Conservation (phyloP, 176 grass and related monocot genomes). For the Tillandsia fasciculata region DNA sequence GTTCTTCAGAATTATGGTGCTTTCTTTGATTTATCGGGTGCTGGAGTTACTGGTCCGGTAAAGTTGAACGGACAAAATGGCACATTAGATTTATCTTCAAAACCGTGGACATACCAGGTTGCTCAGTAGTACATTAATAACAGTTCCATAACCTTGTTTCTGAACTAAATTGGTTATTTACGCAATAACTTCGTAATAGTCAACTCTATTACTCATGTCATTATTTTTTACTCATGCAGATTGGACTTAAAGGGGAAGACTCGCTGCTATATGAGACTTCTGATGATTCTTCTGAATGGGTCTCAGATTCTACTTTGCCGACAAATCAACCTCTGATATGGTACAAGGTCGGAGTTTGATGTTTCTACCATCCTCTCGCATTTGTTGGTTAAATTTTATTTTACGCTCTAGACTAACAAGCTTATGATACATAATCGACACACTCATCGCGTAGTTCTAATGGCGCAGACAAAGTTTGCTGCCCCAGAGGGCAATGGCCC, state of each 20-base stretch:
- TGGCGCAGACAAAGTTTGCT: conserved; percentile 51
- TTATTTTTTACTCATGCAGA: conserved; percentile 26
- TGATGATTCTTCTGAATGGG: conserved; percentile 54
- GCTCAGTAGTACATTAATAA: conserved; percentile 1
- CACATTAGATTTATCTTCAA: conserved; percentile 54
- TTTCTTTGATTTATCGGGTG: conserved; percentile 84
- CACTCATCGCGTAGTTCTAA: conserved; percentile 11
- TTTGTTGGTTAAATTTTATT: background rate
- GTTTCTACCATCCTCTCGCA: background rate
- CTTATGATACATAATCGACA: background rate
- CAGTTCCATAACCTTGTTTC: background rate
- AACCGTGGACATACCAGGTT: conserved; percentile 90
- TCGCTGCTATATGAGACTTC: conserved; percentile 49
- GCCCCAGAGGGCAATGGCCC: conserved; percentile 67
- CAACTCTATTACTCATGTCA: background rate
- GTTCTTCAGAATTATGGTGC: conserved; percentile 77
- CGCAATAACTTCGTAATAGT: no score
- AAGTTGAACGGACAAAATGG: conserved; percentile 56
- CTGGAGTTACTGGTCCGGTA: conserved; percentile 89
- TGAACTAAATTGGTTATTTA: no score
- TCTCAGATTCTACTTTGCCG: conserved; percentile 52
- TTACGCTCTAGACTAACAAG: background rate
- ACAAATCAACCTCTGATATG: conserved; percentile 72
- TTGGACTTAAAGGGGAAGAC: conserved; percentile 78
- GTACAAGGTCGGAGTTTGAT: conserved; percentile 65